Conservation (phyloP, 139 green algal species). For the Diplosphaera chodatii region DNA sequence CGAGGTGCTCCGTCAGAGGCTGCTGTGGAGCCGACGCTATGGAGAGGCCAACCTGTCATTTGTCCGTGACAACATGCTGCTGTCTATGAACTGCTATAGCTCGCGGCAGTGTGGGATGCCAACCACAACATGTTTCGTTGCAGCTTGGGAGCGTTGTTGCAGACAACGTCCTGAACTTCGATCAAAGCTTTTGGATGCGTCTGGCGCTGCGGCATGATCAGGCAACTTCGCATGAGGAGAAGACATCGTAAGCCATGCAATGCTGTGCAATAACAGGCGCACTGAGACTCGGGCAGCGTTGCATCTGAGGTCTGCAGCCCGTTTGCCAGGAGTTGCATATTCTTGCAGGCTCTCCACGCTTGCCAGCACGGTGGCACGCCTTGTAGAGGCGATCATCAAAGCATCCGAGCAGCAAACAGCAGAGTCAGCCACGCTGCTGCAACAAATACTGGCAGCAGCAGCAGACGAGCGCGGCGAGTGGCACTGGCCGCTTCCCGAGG, state of each 20-base stretch:
- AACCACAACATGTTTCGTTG: no score
- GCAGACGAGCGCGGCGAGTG: slow-evolving; percentile 80
- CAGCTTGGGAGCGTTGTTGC: slow-evolving; percentile 66
- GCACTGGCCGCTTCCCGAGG: slow-evolving; percentile 65
- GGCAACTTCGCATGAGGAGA: slow-evolving; percentile 36
- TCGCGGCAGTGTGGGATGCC: no score
- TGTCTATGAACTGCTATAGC: background rate
- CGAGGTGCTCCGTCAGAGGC: no score
- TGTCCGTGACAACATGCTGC: no score
- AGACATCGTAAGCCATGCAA: slow-evolving; percentile 45
- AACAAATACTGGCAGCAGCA: slow-evolving; percentile 71
- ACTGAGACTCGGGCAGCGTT: no score
- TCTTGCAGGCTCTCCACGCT: background rate
- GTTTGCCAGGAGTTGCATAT: no score
- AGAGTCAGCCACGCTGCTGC: slow-evolving; percentile 52
- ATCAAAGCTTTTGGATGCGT: slow-evolving; percentile 88
- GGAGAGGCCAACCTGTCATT: no score
- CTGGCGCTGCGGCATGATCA: slow-evolving; percentile 75
- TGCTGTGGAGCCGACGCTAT: no score
- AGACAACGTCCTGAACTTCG: slow-evolving; percentile 81
- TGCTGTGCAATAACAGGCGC: no score
- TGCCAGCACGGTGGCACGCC: background rate
- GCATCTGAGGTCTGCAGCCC: no score
- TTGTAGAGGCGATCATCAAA: slow-evolving; percentile 75
- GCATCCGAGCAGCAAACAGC: slow-evolving; percentile 66